A percentile compares a stretch with the other conserved stretches of the same genome.
phyloP scores from a whole-genome alignment of 2,329 filamentous ascomycete genomes.

The Fusarium euwallaceae region DNA sequence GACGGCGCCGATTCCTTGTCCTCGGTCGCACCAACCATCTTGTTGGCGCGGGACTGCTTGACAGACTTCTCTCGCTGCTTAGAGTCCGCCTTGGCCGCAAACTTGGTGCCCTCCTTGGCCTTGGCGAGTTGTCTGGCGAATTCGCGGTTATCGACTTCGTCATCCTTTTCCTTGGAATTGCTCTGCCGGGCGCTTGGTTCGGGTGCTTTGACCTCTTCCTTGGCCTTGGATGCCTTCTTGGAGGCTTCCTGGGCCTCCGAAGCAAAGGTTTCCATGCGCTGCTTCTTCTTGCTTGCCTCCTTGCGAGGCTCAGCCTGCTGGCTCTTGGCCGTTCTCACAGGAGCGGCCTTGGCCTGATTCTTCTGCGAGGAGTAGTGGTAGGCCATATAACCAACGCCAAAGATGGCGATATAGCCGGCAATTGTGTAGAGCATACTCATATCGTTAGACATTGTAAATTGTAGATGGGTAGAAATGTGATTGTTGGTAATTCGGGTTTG shows the following conservation, averaged over 20 bases:
- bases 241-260: constrained; percentile 52
- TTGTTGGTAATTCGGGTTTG: constrained; percentile 22
- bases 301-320: constrained; percentile 53
- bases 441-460: constrained; percentile 50
- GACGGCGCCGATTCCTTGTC: constrained; percentile 63
- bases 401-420: constrained; percentile 53
- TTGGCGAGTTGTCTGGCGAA: constrained; percentile 81
- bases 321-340: constrained; percentile 49
- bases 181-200: constrained; percentile 47
- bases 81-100: constrained; percentile 65
- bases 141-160: constrained; percentile 77
- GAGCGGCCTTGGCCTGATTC: constrained; percentile 45
- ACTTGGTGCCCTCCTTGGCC: constrained; percentile 77
- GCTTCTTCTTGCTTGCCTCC: constrained; percentile 61
- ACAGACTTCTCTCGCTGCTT: constrained; percentile 78
- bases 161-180: constrained; percentile 53
- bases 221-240: constrained; percentile 57
- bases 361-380: constrained; percentile 54
- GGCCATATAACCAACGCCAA: constrained; percentile 52
- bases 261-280: constrained; percentile 59
- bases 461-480: constrained; percentile 7
- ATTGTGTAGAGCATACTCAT: constrained; percentile 55
- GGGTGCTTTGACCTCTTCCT: constrained; percentile 47
- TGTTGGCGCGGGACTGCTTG: constrained; percentile 75
- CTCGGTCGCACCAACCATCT: constrained; percentile 59